A percentile compares a stretch with the other conserved stretches of the same genome.
Evolutionary conservation across 305 asterid species (phyloP).

Genomic region (Fraxinus baroniana): DNA sequence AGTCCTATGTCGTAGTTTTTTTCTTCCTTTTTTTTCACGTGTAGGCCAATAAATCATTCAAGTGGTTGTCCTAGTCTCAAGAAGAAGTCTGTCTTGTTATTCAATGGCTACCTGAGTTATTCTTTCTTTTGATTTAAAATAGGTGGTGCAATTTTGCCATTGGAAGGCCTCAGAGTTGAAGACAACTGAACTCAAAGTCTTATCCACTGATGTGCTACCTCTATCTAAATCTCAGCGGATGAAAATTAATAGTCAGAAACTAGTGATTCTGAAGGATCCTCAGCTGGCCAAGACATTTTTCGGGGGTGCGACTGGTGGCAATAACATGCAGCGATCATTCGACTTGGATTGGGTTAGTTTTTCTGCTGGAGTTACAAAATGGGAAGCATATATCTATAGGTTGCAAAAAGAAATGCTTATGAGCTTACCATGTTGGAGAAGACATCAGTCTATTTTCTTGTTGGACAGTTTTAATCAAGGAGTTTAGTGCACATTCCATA

Average conservation of each 20-base stretch:
- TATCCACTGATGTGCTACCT: conserved; percentile 21
- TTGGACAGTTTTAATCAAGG: conserved; percentile 17
- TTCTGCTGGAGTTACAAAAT: conserved; percentile 43
- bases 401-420: conserved; percentile 43
- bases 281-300: conserved; percentile 32
- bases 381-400: conserved; percentile 56
- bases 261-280: conserved; percentile 43
- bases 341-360: conserved; percentile 37
- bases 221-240: conserved; percentile 34
- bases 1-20: not conserved
- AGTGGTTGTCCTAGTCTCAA: not conserved
- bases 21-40: not conserved
- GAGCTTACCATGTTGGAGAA: conserved; percentile 57
- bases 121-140: conserved; percentile 8
- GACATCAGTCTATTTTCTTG: conserved; percentile 44
- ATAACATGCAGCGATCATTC: conserved; percentile 21
- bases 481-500: not conserved
- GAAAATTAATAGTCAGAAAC: conserved; percentile 32
- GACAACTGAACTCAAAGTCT: conserved; percentile 22
- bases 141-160: conserved; percentile 58
- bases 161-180: conserved; percentile 43
- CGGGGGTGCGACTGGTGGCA: conserved; percentile 18
- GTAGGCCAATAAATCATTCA: not conserved
- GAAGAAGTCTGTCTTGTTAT: not conserved
- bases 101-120: not conserved